Conservation (phyloP, 2,329 filamentous ascomycete genomes). For the Diplocarpon mali region DNA sequence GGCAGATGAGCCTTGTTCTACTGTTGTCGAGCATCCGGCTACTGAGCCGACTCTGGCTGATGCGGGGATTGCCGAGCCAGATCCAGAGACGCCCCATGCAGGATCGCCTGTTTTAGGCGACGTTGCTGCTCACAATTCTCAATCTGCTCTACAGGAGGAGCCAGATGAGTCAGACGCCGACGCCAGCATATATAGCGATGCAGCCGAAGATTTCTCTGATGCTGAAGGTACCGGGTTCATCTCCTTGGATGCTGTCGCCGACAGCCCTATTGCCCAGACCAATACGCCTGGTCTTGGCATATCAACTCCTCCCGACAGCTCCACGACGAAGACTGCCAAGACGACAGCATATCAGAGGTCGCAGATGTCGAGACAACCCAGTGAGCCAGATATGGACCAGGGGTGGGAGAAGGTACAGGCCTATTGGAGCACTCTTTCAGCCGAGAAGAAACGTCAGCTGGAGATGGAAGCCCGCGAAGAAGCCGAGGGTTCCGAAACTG, state of each 20-base stretch:
- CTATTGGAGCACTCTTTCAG: slow-evolving; percentile 58
- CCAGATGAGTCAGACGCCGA: slow-evolving; percentile 40
- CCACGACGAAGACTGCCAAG: slow-evolving; percentile 18
- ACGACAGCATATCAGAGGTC: slow-evolving; percentile 18
- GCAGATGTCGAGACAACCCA: slow-evolving; percentile 13
- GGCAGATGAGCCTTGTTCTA: slow-evolving; percentile 3
- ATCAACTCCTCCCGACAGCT: slow-evolving; percentile 21
- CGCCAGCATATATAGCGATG: slow-evolving; percentile 55
- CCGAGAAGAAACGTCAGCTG: slow-evolving; percentile 48
- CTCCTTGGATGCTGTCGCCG: slow-evolving; percentile 62
- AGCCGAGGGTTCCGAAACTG: slow-evolving; percentile 33
- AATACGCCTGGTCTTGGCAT: slow-evolving; percentile 15
- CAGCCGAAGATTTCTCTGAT: slow-evolving; percentile 61
- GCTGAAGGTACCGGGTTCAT: slow-evolving; percentile 55
- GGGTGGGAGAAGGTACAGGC: slow-evolving; percentile 56
- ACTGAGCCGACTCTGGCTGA: slow-evolving; percentile 15
- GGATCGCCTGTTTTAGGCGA: slow-evolving; percentile 12
- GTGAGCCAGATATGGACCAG: slow-evolving; percentile 17
- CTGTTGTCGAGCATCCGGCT: slow-evolving; percentile 9
- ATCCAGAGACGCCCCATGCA: not conserved
- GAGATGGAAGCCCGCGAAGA: slow-evolving; percentile 41
- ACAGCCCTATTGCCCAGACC: slow-evolving; percentile 36
- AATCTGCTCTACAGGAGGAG: slow-evolving; percentile 21
- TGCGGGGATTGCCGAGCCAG: slow-evolving; percentile 17
- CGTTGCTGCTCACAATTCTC: slow-evolving; percentile 29